phyloP scores from a whole-genome alignment of 352 stramenopile genomes.

The Phytophthora chlamydospora region DNA sequence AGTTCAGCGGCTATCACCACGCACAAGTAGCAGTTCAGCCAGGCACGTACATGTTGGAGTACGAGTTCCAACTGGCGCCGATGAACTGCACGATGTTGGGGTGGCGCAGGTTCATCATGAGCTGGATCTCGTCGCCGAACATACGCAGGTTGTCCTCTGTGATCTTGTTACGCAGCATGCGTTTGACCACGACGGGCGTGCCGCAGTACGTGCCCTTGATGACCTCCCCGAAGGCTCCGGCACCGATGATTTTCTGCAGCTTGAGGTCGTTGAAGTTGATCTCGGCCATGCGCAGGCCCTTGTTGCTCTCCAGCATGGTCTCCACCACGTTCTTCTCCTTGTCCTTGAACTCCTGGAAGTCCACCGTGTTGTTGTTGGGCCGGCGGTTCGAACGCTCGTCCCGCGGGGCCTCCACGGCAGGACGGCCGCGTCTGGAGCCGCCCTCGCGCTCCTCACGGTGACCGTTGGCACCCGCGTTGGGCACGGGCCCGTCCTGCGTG shows the following conservation, averaged over 20 bases:
- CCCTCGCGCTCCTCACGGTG: constrained; percentile 4
- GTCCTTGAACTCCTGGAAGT: constrained; percentile 88
- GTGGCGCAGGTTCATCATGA: constrained; percentile 91
- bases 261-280: constrained; percentile 92
- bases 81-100: constrained; percentile 92
- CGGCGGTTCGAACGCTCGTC: constrained; percentile 19
- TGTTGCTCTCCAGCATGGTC: constrained; percentile 90
- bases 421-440: constrained; percentile 8
- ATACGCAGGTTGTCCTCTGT: constrained; percentile 89
- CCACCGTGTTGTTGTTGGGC: constrained; percentile 57
- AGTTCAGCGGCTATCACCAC: constrained; percentile 3
- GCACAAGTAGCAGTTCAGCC: neutral
- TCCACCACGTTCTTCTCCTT: constrained; percentile 89
- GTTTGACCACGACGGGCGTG: constrained; percentile 88
- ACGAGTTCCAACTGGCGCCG: constrained; percentile 91
- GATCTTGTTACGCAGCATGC: constrained; percentile 91
- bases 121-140: constrained; percentile 90
- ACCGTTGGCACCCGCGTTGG: constrained; percentile 4
- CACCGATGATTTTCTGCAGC: constrained; percentile 88
- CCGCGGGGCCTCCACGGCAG: constrained; percentile 7
- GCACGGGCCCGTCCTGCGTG: constrained; percentile 5
- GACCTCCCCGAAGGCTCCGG: constrained; percentile 85
- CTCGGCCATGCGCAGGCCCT: constrained; percentile 84
- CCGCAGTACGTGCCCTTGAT: constrained; percentile 91
- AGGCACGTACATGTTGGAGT: constrained; percentile 88